A percentile compares a stretch with the other conserved stretches of the same genome.
phyloP scores from a whole-genome alignment of 768 basidiomycete species.

The Termitomyces sp. region DNA sequence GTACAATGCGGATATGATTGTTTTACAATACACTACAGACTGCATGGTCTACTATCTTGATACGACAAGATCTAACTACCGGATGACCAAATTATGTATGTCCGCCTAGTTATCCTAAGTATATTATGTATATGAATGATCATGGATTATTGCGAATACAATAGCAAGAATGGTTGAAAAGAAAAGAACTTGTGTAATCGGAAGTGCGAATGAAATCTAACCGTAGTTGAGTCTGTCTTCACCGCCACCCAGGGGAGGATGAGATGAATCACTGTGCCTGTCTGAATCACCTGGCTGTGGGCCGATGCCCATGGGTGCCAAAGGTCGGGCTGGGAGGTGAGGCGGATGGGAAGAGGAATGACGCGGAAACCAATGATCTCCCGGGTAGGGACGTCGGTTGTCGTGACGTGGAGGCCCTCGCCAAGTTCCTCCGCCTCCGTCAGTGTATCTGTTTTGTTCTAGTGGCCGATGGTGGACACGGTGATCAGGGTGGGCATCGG shows the following conservation, averaged over 20 bases:
- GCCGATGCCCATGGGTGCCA: slow-evolving; percentile 1
- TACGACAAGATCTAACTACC: slow-evolving; percentile 1
- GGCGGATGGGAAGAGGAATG: background rate
- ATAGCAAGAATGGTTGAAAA: background rate
- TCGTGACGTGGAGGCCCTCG: background rate
- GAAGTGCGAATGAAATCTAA: slow-evolving; percentile 5
- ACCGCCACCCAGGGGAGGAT: slow-evolving; percentile 1
- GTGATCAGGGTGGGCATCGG: background rate
- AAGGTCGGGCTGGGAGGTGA: slow-evolving; percentile 4
- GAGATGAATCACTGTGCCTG: background rate
- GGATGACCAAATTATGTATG: background rate
- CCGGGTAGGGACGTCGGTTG: background rate
- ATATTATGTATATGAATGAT: slow-evolving; percentile 2
- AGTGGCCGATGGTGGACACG: background rate
- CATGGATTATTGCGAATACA: background rate
- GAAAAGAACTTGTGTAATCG: background rate
- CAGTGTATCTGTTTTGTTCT: background rate
- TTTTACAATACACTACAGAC: slow-evolving; percentile 2
- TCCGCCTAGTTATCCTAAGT: slow-evolving; percentile 4
- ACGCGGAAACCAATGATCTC: background rate
- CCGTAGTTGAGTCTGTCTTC: slow-evolving; percentile 15
- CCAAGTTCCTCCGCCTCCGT: background rate
- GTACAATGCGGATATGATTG: background rate
- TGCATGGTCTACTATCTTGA: background rate
- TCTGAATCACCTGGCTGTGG: slow-evolving; percentile 3